phyloP scores from a whole-genome alignment of 129 eudicot genomes.

The Gnaphalium uliginosum region DNA sequence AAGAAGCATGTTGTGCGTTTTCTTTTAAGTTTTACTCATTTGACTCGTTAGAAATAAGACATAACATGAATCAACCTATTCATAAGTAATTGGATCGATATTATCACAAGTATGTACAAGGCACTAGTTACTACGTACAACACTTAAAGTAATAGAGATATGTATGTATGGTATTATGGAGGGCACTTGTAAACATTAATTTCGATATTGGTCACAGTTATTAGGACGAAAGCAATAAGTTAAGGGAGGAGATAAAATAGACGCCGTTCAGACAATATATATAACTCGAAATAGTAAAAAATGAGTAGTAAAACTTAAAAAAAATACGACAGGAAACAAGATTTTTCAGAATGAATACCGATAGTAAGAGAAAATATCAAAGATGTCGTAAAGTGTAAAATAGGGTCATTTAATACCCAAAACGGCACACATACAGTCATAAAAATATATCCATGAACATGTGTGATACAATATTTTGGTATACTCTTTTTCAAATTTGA shows the following conservation, averaged over 20 bases:
- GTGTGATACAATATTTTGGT: too few relatives aligned
- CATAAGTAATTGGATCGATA: neutral
- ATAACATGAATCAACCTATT: neutral
- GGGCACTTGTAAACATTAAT: too few relatives aligned
- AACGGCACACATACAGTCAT: neutral
- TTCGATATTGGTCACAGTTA: neutral
- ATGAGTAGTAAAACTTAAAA: neutral
- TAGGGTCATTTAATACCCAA: neutral
- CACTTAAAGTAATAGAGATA: too few relatives aligned
- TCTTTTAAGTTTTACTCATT: neutral
- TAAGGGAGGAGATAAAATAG: neutral
- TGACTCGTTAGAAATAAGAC: neutral
- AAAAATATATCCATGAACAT: neutral
- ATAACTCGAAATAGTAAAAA: neutral
- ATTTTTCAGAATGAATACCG: neutral
- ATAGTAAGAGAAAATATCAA: neutral
- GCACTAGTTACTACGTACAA: neutral
- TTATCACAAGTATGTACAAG: neutral
- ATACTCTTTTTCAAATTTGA: neutral
- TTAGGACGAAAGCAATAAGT: neutral
- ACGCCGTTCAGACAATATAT: neutral
- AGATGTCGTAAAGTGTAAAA: neutral
- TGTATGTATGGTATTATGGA: too few relatives aligned
- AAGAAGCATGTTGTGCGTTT: neutral
- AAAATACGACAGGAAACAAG: neutral